Percentiles rank a stretch among this genome's conserved stretches.
Conservation (phyloP, 352 stramenopile genomes). For the Phytophthora lateralis region DNA sequence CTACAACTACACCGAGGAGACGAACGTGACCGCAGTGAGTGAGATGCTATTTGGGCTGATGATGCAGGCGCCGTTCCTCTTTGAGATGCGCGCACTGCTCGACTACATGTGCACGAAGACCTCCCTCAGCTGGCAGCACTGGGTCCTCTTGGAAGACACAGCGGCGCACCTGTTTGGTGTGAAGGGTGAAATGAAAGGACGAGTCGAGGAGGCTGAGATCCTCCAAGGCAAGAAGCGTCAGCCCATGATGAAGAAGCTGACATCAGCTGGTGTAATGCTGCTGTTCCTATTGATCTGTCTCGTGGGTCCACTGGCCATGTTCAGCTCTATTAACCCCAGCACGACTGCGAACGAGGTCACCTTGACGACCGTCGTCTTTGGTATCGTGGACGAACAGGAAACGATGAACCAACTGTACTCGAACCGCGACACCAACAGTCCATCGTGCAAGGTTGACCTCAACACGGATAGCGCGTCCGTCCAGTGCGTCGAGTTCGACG, state of each 20-base stretch:
- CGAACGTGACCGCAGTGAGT: slow-evolving; percentile 48
- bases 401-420: slow-evolving; percentile 81
- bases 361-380: slow-evolving; percentile 66
- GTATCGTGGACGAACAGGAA: slow-evolving; percentile 73
- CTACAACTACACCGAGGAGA: slow-evolving; percentile 75
- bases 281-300: slow-evolving; percentile 80
- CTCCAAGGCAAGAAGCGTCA: slow-evolving; percentile 85
- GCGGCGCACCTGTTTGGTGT: slow-evolving; percentile 80
- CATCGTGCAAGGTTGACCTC: slow-evolving; percentile 56
- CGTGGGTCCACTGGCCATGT: slow-evolving; percentile 76
- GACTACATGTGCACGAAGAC: slow-evolving; percentile 90
- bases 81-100: slow-evolving; percentile 86
- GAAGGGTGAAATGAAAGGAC: slow-evolving; percentile 80
- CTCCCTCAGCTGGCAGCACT: slow-evolving; percentile 80
- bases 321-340: slow-evolving; percentile 88
- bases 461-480: slow-evolving; percentile 77
- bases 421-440: slow-evolving; percentile 77
- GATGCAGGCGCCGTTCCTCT: slow-evolving; percentile 85
- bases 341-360: slow-evolving; percentile 75
- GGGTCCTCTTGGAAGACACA: slow-evolving; percentile 85
- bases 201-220: slow-evolving; percentile 66
- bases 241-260: slow-evolving; percentile 66
- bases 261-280: slow-evolving; percentile 78
- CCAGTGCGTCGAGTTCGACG: slow-evolving; percentile 80
- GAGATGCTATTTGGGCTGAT: slow-evolving; percentile 78